phyloP scores from a whole-genome alignment of 2,329 filamentous ascomycete species.

The Microsporum canis region DNA sequence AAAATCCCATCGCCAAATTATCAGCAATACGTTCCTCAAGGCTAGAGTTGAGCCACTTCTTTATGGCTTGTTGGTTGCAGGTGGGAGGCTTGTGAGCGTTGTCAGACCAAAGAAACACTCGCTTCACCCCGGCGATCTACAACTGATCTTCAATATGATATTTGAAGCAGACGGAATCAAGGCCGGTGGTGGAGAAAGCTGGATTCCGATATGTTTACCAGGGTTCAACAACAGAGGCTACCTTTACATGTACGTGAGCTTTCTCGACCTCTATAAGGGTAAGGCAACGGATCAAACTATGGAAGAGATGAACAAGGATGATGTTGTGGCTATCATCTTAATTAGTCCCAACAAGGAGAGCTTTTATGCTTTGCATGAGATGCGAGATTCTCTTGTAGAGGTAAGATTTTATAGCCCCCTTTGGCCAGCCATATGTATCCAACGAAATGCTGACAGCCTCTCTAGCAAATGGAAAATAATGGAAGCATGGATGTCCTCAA shows the following conservation, averaged over 20 bases:
- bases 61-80: slow-evolving; percentile 87
- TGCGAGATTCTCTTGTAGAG: slow-evolving; percentile 50
- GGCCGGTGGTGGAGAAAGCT: slow-evolving; percentile 87
- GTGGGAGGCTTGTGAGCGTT: slow-evolving; percentile 85
- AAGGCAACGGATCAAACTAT: slow-evolving; percentile 16
- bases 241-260: slow-evolving; percentile 98
- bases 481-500: slow-evolving; percentile 65
- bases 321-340: slow-evolving; percentile 77
- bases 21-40: slow-evolving; percentile 80
- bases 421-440: neutral
- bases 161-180: slow-evolving; percentile 91
- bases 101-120: slow-evolving; percentile 90
- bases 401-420: slow-evolving; percentile 24
- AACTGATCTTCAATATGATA: slow-evolving; percentile 98
- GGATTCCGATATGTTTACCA: slow-evolving; percentile 90
- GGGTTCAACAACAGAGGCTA: slow-evolving; percentile 96
- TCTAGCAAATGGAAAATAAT: slow-evolving; percentile 60
- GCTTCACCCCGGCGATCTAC: slow-evolving; percentile 85
- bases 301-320: slow-evolving; percentile 38
- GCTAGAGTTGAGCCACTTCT: slow-evolving; percentile 65
- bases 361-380: slow-evolving; percentile 76
- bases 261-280: slow-evolving; percentile 52
- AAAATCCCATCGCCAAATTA: slow-evolving; percentile 72
- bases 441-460: neutral
- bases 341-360: slow-evolving; percentile 88